These are phyloP conservation scores for Serendipita sp. DNA, from an alignment of 768 basidiomycete genomes.

Conservation along the genomic window DNA sequence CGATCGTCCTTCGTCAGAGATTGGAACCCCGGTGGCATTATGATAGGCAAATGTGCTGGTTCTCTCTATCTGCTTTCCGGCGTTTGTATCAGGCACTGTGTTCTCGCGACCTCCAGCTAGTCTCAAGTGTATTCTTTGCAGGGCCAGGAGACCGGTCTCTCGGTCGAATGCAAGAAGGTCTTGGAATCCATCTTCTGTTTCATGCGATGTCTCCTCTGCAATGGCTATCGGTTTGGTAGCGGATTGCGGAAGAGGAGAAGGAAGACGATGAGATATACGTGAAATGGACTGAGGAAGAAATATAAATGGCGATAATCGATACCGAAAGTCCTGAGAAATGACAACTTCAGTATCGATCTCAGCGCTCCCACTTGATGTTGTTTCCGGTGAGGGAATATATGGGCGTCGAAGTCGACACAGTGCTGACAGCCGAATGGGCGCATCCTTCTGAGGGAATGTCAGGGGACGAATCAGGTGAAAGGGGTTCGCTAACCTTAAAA, in stretches of 20 bases:
- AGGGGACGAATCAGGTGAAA: neutral
- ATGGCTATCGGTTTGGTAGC: neutral
- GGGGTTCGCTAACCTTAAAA: neutral
- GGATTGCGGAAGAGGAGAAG: too few relatives aligned
- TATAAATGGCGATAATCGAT: neutral
- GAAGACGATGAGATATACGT: neutral
- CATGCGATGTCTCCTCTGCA: neutral
- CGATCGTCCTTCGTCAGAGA: conserved; percentile 22
- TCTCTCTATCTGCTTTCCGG: neutral
- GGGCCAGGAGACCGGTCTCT: conserved; percentile 41
- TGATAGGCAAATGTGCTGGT: too few relatives aligned
- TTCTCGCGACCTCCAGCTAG: conserved; percentile 22
- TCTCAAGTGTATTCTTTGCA: conserved; percentile 17
- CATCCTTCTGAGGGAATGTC: neutral
- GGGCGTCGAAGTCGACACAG: neutral
- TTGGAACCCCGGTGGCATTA: too few relatives aligned
- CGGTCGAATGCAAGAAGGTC: conserved; percentile 59
- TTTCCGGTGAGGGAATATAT: neutral
- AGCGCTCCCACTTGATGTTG: neutral
- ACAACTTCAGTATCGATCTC: neutral
- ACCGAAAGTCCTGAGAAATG: neutral
- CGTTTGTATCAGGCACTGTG: conserved; percentile 11
- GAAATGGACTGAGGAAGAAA: neutral
- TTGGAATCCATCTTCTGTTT: conserved; percentile 25
- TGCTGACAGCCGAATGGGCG: neutral